These are phyloP conservation scores for Pisolithus sp. DNA, from an alignment of 768 basidiomycete species.

Conservation along the genomic window DNA sequence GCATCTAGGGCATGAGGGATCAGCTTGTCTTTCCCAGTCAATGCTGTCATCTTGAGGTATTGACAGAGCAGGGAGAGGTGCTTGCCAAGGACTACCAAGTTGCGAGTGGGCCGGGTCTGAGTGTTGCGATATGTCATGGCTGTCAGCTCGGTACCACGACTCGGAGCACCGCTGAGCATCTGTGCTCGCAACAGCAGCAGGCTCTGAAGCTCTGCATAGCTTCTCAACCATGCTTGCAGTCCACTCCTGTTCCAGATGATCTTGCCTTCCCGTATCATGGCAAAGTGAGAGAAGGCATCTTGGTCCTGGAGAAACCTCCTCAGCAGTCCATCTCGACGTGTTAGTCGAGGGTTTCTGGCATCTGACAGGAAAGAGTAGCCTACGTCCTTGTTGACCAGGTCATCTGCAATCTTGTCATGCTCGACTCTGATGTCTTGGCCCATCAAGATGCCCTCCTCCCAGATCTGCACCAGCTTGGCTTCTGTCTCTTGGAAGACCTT, in stretches of 20 bases:
- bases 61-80: neutral
- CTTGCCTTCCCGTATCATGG: too few relatives aligned
- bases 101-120: neutral
- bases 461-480: too few relatives aligned
- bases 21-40: conserved; percentile 11
- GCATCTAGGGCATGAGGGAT: conserved; percentile 24
- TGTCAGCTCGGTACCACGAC: neutral
- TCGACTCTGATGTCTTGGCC: too few relatives aligned
- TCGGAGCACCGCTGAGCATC: neutral
- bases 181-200: neutral
- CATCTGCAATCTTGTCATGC: neutral
- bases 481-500: too few relatives aligned
- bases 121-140: neutral
- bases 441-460: too few relatives aligned
- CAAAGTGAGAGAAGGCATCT: too few relatives aligned
- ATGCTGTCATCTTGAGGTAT: neutral
- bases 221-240: neutral
- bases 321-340: neutral
- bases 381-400: neutral
- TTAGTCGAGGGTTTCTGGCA: neutral
- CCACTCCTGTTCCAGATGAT: neutral
- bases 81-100: neutral
- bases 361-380: conserved; percentile 1
- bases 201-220: neutral
- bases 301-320: too few relatives aligned